Conservation (phyloP, 352 stramenopile species). For the Globisporangium carolinianum region DNA sequence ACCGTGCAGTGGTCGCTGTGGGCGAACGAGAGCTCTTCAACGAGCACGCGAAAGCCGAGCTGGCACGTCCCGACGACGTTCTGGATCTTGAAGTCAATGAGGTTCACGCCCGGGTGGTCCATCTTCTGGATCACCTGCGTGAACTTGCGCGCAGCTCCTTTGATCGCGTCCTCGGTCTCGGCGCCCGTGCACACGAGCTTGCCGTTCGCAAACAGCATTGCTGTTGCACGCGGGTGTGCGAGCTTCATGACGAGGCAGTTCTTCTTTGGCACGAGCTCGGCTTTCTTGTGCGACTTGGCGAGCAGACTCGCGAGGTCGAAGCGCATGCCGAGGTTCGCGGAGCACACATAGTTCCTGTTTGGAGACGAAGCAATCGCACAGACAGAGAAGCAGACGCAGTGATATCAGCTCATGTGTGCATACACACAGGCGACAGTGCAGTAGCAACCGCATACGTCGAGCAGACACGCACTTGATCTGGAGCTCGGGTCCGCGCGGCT, state of each 20-base stretch:
- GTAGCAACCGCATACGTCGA: too few species aligned
- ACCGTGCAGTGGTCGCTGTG: slow-evolving; percentile 74
- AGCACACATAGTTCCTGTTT: slow-evolving; percentile 70
- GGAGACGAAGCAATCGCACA: neutral
- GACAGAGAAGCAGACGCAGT: neutral
- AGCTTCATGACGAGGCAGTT: slow-evolving; percentile 86
- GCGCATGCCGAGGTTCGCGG: slow-evolving; percentile 73
- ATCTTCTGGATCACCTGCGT: slow-evolving; percentile 85
- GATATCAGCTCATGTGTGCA: too few species aligned
- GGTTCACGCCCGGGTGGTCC: slow-evolving; percentile 75
- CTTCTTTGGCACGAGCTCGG: slow-evolving; percentile 79
- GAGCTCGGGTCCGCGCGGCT: slow-evolving; percentile 18
- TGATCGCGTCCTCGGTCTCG: slow-evolving; percentile 67
- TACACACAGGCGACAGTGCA: too few species aligned
- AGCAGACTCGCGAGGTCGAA: slow-evolving; percentile 69
- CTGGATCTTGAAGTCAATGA: slow-evolving; percentile 87
- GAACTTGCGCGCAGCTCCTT: slow-evolving; percentile 66
- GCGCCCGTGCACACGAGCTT: slow-evolving; percentile 79
- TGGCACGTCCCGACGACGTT: slow-evolving; percentile 73
- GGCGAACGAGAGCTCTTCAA: slow-evolving; percentile 75
- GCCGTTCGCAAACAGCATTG: slow-evolving; percentile 81
- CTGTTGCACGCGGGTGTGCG: slow-evolving; percentile 49
- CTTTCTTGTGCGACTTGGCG: slow-evolving; percentile 64
- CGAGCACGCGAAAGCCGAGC: slow-evolving; percentile 70
- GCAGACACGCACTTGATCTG: slow-evolving; percentile 49